Conservation (phyloP, 202 grass and related monocot genomes). For the Cymbopogon flexuosus region DNA sequence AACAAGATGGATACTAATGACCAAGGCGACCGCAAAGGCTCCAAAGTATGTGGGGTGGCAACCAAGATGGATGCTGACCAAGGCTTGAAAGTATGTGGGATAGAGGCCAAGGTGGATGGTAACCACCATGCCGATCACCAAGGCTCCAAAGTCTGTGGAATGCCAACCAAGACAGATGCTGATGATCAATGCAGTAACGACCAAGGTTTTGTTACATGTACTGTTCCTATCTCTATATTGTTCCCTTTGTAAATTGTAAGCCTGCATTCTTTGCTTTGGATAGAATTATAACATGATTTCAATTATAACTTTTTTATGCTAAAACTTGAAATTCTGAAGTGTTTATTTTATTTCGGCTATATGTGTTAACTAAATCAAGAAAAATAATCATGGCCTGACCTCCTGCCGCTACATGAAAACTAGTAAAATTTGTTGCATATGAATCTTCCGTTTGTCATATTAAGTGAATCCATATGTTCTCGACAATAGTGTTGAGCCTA, state of each 20-base stretch:
- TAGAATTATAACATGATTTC: neutral
- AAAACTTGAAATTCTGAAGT: no score
- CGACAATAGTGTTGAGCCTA: neutral
- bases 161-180: no score
- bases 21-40: neutral
- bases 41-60: neutral
- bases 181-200: neutral
- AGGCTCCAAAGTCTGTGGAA: no score
- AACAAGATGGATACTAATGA: neutral
- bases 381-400: neutral
- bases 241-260: neutral
- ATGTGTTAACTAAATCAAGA: neutral
- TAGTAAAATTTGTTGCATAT: constrained; percentile 13
- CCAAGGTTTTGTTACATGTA: constrained; percentile 16
- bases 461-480: neutral
- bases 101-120: neutral
- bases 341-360: neutral
- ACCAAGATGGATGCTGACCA: constrained; percentile 1
- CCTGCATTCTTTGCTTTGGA: neutral
- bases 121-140: neutral
- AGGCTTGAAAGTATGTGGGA: constrained; percentile 13
- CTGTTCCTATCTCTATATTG: neutral
- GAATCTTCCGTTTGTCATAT: neutral
- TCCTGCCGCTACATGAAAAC: constrained; percentile 1
- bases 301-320: neutral